Evolutionary conservation across 139 green algal genomes (phyloP), one percentile per base, ranked within the genome.

Genomic region (Auxenochlorella pyrenoidosa): DNA sequence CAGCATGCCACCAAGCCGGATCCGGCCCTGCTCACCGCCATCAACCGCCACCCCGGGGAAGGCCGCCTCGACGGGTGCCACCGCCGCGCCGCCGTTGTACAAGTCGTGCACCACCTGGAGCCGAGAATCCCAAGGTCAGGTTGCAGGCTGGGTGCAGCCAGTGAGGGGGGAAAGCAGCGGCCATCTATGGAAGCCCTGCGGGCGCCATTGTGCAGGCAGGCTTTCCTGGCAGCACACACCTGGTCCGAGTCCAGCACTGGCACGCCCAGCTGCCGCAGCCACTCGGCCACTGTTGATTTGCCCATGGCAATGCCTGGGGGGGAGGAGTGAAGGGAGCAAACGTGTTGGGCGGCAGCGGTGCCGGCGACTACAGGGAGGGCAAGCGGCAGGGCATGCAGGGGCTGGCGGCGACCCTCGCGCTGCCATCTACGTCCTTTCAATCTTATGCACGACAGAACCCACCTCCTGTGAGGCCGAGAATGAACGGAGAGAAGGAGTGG

Each of bases 231-330:
- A 73, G 54, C 54, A 63, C 54, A 92, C 12, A 98, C 92, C 41
- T 89, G 40, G 82, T 98, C 95, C 36, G 88, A 94, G 81, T 98
- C 95, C 1, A 98, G 75, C 3, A 98, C 82, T 0, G 88, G 65
- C 0, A 97, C 40, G 1, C 91, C 92, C 2, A 83, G 34, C 5
- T 41, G 0, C 15, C 38, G 54, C 0, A 98, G 75, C 30, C 89
- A 36, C 2, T 54, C 3, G 1, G 91, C 88, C 0, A 95, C 94
- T 0, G 93, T 95, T 44, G 84, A 94, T 54, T 98, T 98, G 41
- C 95, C 95, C 19, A 86, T 92, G 19, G 94, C 95, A 13, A 98
- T 98, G 60, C 94, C 94, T 36, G 95, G 94, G 0, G 91, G 2
- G 38, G 60, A 24, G 28, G 8, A 36, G 54, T 21, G 51, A 2